Evolutionary conservation across 1,284 basidiomycete genomes (phyloP), one percentile per base, ranked within the genome.

Genomic region (Omphalotus olearius): DNA sequence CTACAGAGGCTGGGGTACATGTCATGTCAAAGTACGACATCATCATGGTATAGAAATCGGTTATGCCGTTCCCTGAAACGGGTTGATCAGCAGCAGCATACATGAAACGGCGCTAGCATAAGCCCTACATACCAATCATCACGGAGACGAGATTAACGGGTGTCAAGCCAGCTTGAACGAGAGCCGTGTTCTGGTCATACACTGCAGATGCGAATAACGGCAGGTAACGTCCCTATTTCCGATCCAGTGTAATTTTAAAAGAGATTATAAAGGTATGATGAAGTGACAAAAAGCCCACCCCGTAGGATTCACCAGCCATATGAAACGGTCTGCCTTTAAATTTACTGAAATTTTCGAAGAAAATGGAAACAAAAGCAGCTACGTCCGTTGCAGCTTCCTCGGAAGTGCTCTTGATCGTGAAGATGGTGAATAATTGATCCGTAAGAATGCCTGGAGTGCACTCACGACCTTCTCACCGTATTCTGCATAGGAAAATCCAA

Each of bases 171-270:
- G 73, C 76, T n/a, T 77, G 70, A 10, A 75, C 65, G 11, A 88
- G 71, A 25, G 66, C 63, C 5, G 75, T 68, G 64, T 95, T 94
- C 57, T 89, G 84, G 66, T 94, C 91, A 41, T 86, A 83, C 0
- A 95, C 80, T 14, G 82, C 80, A 1, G 87, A 73, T 0, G 91
- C 93, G 57, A 91, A 94, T 4, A 92, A 71, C 0, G 92, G 93
- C 6, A 94, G 74, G 66, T 92, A 93, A 18, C 90, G 82, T 3
- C 92, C 91, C 82, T 87, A 50, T 33, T 17, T 37, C 25, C 26
- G 5, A 35, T 35, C 41, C 14, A 35, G 20, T 16, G 6, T 17
- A 13, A n/a, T n/a, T n/a, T n/a, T n/a, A n/a, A 9, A 42, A 49
- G 17, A 23, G 47, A 41, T n/a, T 18, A 17, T 13, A 10, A 38